Evolutionary conservation across 2,329 filamentous ascomycete genomes (phyloP).

Genomic region (Monosporascus sp.): DNA sequence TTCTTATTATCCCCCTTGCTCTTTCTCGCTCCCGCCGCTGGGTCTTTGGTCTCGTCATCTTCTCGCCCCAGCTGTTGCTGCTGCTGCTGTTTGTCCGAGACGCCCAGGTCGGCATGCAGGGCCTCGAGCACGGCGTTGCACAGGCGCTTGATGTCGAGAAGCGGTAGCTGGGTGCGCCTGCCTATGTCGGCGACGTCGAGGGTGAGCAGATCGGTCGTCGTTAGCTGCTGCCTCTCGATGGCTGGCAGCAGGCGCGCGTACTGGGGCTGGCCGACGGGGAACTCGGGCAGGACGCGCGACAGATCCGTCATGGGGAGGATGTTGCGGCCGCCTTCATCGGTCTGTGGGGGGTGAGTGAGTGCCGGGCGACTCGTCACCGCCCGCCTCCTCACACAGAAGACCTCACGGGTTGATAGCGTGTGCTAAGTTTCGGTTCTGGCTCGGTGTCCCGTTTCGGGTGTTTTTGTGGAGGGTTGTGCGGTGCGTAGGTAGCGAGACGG

Average conservation of each 20-base stretch:
- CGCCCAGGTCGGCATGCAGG: slow-evolving; percentile 58
- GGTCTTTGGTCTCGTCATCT: not conserved
- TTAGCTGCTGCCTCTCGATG: slow-evolving; percentile 73
- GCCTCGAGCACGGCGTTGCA: slow-evolving; percentile 60
- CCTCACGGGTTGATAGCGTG: no score
- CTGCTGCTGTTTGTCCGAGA: slow-evolving; percentile 14
- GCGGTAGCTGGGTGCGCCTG: slow-evolving; percentile 75
- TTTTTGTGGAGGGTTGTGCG: no score
- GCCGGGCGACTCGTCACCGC: not conserved
- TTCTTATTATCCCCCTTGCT: slow-evolving; percentile 10
- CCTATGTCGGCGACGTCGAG: slow-evolving; percentile 79
- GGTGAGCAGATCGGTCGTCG: slow-evolving; percentile 78
- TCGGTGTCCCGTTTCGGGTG: no score
- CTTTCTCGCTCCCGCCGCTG: not conserved
- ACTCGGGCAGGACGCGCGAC: slow-evolving; percentile 73
- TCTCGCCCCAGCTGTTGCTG: slow-evolving; percentile 1
- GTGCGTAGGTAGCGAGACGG: no score
- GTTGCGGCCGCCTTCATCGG: not conserved
- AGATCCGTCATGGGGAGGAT: slow-evolving; percentile 72
- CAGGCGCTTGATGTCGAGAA: slow-evolving; percentile 73
- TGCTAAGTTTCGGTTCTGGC: no score
- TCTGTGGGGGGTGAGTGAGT: no score
- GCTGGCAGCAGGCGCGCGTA: slow-evolving; percentile 73
- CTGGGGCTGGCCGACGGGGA: slow-evolving; percentile 53
- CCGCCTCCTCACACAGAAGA: not conserved